Evolutionary conservation across 352 stramenopile species (phyloP).

Genomic region (Blastocystis sp.): DNA sequence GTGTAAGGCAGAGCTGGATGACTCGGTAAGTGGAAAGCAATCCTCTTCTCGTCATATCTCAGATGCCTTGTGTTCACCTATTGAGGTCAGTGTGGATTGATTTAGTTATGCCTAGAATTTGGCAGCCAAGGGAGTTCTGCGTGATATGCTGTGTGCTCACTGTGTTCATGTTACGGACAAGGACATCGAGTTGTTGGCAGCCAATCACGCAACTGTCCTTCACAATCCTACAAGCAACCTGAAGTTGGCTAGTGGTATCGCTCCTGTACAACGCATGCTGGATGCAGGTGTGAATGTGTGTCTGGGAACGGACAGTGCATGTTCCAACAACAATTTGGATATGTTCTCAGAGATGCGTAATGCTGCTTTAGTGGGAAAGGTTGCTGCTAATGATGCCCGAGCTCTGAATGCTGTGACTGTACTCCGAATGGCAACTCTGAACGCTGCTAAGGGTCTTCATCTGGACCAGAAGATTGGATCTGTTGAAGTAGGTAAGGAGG

Average conservation of each 20-base stretch:
- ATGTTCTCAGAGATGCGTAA: constrained; percentile 82
- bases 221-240: constrained; percentile 82
- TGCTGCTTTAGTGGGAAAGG: constrained; percentile 76
- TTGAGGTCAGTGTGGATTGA: constrained; percentile 18
- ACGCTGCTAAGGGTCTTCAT: constrained; percentile 76
- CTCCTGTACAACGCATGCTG: constrained; percentile 73
- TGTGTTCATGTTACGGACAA: constrained; percentile 72
- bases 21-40: constrained; percentile 71
- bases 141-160: constrained; percentile 73
- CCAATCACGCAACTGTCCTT: constrained; percentile 70
- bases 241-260: constrained; percentile 74
- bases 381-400: constrained; percentile 69
- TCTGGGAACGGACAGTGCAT: constrained; percentile 76
- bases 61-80: constrained; percentile 72
- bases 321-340: constrained; percentile 80
- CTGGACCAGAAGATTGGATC: constrained; percentile 75
- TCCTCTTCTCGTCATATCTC: constrained; percentile 77
- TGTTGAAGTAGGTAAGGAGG: constrained; percentile 75
- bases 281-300: constrained; percentile 75
- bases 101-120: constrained; percentile 68
- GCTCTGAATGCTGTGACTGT: constrained; percentile 63
- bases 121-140: constrained; percentile 73
- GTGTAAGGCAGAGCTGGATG: constrained; percentile 73
- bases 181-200: constrained; percentile 73
- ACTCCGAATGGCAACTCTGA: constrained; percentile 79